Base-by-base conservation (phyloP, 2,329 filamentous ascomycete species). In the Aspergillus oerlinghausenensis region DNA sequence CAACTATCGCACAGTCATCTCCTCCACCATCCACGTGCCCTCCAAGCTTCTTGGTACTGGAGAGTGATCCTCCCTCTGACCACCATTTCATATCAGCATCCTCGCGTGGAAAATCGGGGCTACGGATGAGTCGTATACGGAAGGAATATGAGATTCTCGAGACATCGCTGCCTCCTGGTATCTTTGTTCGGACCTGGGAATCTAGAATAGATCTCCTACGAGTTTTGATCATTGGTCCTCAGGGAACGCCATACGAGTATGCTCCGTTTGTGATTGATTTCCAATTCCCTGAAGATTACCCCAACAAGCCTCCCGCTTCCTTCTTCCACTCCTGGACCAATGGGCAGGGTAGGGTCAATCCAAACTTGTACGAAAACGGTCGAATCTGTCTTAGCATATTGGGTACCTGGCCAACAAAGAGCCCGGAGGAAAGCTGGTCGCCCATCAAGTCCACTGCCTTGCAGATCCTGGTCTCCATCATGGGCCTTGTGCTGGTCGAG, bases 251-350 rank as follows among this genome's bases (percentile, higher is more conserved):
- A 2, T 87, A 87, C 65, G 82, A 83, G 60, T 76, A 80, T 61
- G 82, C 82, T 0, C 84, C 84, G 0, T 86, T 85, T 64, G 68
- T 86, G n/a, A 77, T 86, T 59, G 84, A 86, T 67, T 75, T 86
- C 54, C 74, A 81, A 58, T 76, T 86, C 21, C 70, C 72, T 9
- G 65, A 75, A 0, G 63, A 70, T 0, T 87, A 82, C 59, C 84
- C 84, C 1, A 67, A 70, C n/a, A 65, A 71, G 2, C 80, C 84
- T 2, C 84, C 84, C 0, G 67, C 72, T n/a, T 79, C 79, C 1
- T 81, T 77, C 68, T 87, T 86, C 67, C 82, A 86, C 66, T 82
- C 79, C 51, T 86, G 83, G 82, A 82, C 80, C 0, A 68, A 75
- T 54, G 77, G 78, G 1, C 67, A 77, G 23, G 81, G 80, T 1